Evolutionary conservation across 768 basidiomycete species (phyloP), one percentile per base, ranked within the genome.

Genomic region (Mrakia gelida): DNA sequence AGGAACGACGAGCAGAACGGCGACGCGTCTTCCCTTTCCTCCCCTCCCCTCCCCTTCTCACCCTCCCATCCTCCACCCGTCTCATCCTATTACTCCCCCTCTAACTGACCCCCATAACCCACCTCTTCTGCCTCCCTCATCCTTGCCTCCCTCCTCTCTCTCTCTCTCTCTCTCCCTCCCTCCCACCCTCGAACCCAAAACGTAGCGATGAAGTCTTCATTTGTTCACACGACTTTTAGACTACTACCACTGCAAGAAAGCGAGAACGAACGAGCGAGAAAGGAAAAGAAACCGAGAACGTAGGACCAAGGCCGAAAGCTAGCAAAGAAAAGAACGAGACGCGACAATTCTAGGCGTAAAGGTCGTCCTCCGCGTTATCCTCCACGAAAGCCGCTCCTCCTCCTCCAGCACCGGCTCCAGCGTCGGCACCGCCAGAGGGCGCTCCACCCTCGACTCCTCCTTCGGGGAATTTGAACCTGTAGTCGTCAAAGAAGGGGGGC

Each of bases 381-480:
- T 79, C 73, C 59, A 79, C 71, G 26, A 74, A 75, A 1, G 78
- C 78, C 18, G 75, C 75, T 49, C 78, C 85, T 34, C 82, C 84
- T 38, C 82, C 83, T 21, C 49, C 49, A 52, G 49, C 49, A 1
- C 18, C 49, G 7, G 49, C 49, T 18, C 18, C 49, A 13, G 80
- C 81, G 26, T 81, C 81, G 28, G 74, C 81, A 26, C 74, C 73
- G 0, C 34, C 79, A 18, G 32, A 76, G 34, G 61, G 75, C 28
- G 76, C 76, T 59, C 76, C 76, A 38, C 76, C 79, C 26, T 77
- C 80, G n/a, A 59, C 86, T 18, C 82, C 85, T 73, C 89, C 88
- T 81, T 95, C 95, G 43, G 97, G 97, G 94, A 99, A 99, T 88
- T 93, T 95, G 91, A 99, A 99, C 85, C 96, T 95, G 83, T 97